phyloP scores from a whole-genome alignment of 225 moss, liverwort and hornwort species.

The Marchantia paleacea region DNA sequence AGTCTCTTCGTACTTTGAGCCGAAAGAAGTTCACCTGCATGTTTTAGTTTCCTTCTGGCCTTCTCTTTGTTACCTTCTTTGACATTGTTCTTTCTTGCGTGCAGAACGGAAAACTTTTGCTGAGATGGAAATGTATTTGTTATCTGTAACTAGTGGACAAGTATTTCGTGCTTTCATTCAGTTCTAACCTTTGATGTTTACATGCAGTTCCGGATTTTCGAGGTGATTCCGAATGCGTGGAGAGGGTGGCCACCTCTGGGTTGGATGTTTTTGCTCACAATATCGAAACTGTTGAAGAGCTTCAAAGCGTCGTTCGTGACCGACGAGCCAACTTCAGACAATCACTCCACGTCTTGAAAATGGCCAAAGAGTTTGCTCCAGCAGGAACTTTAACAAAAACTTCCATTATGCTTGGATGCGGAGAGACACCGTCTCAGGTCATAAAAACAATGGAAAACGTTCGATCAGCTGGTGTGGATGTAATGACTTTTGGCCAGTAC shows the following conservation, averaged over 20 bases:
- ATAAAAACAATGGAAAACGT: slow-evolving; percentile 82
- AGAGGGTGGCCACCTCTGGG: slow-evolving; percentile 88
- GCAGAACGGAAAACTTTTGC: not conserved
- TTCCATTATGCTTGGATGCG: slow-evolving; percentile 98
- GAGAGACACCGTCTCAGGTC: slow-evolving; percentile 88
- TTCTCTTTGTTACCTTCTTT: not conserved
- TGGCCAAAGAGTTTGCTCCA: slow-evolving; percentile 87
- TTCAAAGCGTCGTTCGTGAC: slow-evolving; percentile 83
- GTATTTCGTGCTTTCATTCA: not conserved
- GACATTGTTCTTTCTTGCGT: not conserved
- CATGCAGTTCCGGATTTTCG: slow-evolving; percentile 95
- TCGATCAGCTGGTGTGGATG: slow-evolving; percentile 87
- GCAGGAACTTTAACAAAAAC: slow-evolving; percentile 91
- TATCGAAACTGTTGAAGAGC: slow-evolving; percentile 97
- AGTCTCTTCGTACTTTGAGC: no score
- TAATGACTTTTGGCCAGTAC: slow-evolving; percentile 96
- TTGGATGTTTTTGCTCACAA: slow-evolving; percentile 97
- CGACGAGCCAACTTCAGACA: slow-evolving; percentile 96
- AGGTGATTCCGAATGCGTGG: slow-evolving; percentile 82
- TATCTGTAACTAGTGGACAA: not conserved
- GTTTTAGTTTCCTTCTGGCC: no score
- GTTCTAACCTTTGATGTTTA: not conserved
- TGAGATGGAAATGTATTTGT: not conserved
- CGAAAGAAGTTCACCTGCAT: not conserved
- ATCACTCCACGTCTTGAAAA: slow-evolving; percentile 81